Evolutionary conservation across 352 stramenopile genomes (phyloP).

Genomic region (Phytophthora sp.): DNA sequence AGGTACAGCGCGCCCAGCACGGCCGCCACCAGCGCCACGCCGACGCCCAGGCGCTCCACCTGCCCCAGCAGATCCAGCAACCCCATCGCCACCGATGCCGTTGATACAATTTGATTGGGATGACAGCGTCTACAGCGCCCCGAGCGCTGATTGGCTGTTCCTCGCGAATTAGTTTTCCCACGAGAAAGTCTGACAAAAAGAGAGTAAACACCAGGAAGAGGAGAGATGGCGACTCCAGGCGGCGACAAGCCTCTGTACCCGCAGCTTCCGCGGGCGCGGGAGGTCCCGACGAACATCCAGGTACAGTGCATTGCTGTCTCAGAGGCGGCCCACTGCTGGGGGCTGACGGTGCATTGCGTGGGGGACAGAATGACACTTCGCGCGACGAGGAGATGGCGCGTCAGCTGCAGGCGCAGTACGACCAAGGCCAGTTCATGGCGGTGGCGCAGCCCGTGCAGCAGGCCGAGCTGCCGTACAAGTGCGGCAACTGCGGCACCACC

Average conservation of each 20-base stretch:
- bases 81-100: constrained; percentile 11
- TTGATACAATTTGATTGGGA: constrained; percentile 26
- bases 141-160: constrained; percentile 21
- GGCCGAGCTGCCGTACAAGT: constrained; percentile 61
- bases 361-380: constrained; percentile 38
- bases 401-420: constrained; percentile 58
- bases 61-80: constrained; percentile 25
- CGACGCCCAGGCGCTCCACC: constrained; percentile 30
- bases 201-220: background rate
- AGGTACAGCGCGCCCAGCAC: constrained; percentile 44
- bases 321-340: too few species aligned
- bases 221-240: constrained; percentile 13
- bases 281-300: constrained; percentile 21
- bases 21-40: constrained; percentile 28
- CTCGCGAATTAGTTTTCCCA: too few species aligned
- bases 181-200: constrained; percentile 19
- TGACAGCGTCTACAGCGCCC: background rate
- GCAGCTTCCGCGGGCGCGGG: constrained; percentile 12
- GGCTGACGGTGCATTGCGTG: background rate
- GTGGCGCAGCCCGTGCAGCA: constrained; percentile 48
- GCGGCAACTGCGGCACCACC: constrained; percentile 62
- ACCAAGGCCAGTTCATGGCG: constrained; percentile 41
- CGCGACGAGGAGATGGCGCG: constrained; percentile 61
- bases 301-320: background rate
- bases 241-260: constrained; percentile 31